phyloP scores from a whole-genome alignment of 495 filamentous ascomycete species.

The Penicillium goetzii region DNA sequence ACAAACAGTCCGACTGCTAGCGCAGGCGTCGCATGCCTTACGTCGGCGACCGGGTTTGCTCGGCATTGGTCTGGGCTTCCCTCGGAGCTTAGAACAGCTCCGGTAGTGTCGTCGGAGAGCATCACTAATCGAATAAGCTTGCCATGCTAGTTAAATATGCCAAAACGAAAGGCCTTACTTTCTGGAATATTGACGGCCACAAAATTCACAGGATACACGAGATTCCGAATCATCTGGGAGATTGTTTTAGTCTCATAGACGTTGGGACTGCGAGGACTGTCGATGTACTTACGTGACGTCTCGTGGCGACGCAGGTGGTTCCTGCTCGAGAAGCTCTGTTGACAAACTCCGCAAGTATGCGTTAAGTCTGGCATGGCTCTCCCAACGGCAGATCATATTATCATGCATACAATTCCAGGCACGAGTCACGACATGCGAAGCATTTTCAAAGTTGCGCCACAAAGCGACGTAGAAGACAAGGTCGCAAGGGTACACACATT shows the following conservation, averaged over 20 bases:
- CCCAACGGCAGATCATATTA: background rate
- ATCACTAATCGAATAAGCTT: slow-evolving; percentile 14
- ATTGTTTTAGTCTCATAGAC: background rate
- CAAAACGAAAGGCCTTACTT: slow-evolving; percentile 4
- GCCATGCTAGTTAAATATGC: no score
- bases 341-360: background rate
- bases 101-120: slow-evolving; percentile 23
- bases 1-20: slow-evolving; percentile 11
- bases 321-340: slow-evolving; percentile 16
- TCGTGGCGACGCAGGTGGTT: slow-evolving; percentile 21
- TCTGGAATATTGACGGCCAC: slow-evolving; percentile 20
- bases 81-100: slow-evolving; percentile 13
- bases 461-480: no score
- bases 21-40: slow-evolving; percentile 22
- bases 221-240: slow-evolving; percentile 12
- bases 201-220: slow-evolving; percentile 15
- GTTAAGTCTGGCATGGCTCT: background rate
- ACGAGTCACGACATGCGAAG: no score
- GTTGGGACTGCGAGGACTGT: background rate
- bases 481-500: no score
- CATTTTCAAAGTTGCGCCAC: no score
- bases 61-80: background rate
- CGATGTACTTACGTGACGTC: slow-evolving; percentile 14
- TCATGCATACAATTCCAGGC: background rate
- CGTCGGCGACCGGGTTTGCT: slow-evolving; percentile 16